Percentiles rank a stretch among this genome's conserved stretches.
phyloP scores from a whole-genome alignment of 306 rosid genomes.

The Acacia melanoxylon region DNA sequence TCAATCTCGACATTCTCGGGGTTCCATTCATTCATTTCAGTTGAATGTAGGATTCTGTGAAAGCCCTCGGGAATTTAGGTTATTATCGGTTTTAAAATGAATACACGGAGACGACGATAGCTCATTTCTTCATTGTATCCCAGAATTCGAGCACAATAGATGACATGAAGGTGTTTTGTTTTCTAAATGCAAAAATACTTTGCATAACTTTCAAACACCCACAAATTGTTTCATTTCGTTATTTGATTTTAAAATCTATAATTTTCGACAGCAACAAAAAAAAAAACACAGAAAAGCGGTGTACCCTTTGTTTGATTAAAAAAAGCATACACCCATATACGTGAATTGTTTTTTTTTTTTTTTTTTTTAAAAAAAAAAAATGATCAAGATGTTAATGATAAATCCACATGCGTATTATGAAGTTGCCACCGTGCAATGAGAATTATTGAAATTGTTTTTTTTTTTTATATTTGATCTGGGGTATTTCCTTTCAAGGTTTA shows the following conservation, averaged over 20 bases:
- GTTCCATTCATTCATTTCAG: background rate
- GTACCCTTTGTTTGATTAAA: background rate
- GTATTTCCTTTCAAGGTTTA: no score
- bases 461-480: no score
- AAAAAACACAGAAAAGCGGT: background rate
- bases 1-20: conserved; percentile 8
- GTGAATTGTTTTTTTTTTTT: no score
- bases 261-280: no score
- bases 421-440: background rate
- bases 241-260: no score
- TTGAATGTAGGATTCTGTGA: background rate
- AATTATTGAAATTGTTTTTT: background rate
- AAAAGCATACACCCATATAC: background rate
- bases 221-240: no score
- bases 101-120: background rate
- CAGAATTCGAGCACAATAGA: background rate
- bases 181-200: no score
- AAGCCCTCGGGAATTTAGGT: background rate
- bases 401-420: background rate
- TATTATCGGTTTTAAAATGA: background rate
- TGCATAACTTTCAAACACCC: no score
- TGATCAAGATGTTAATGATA: background rate
- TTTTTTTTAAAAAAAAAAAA: no score
- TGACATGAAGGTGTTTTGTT: no score
- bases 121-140: background rate